Evolutionary conservation across 1,139 yeast species (phyloP).

Genomic region (Candida sp.): DNA sequence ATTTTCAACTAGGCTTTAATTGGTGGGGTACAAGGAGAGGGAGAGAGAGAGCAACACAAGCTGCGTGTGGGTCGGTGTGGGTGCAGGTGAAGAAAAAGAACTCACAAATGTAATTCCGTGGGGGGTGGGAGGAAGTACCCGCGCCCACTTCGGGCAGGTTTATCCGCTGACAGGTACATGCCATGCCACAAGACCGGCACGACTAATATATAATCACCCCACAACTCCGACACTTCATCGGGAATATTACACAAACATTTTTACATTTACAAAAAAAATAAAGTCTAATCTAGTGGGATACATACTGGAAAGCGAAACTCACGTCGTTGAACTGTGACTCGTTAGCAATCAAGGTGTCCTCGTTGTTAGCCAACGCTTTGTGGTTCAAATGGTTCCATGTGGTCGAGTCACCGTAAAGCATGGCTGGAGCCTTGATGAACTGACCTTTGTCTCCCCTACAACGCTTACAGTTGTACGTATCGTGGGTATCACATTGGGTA

Average conservation of each 20-base stretch:
- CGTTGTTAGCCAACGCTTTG: conserved; percentile 61
- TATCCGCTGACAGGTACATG: not conserved
- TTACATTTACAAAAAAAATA: not conserved
- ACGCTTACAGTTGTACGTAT: conserved; percentile 86
- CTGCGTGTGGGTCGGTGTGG: not conserved
- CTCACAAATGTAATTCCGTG: not conserved
- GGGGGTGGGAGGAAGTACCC: not conserved
- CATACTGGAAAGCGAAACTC: conserved; percentile 90
- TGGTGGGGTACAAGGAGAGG: conserved; percentile 6
- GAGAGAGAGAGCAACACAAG: not conserved
- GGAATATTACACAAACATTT: not conserved
- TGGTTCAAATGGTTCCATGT: conserved; percentile 94
- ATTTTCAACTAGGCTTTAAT: not conserved
- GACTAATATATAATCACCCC: not conserved
- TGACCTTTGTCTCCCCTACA: conserved; percentile 68
- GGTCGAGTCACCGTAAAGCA: conserved; percentile 98
- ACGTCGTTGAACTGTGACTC: conserved; percentile 75
- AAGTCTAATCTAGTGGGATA: conserved; percentile 59
- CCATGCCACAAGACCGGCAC: not conserved
- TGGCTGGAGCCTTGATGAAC: conserved; percentile 70
- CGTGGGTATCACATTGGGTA: conserved; percentile 91
- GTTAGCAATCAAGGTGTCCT: conserved; percentile 77
- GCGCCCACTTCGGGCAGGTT: not conserved
- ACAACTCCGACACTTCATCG: not conserved
- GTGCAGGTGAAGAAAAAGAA: not conserved